Percentiles rank a stretch among this genome's conserved stretches.
Evolutionary conservation across 768 basidiomycete genomes (phyloP).

Genomic region (button mushroom (Agaricus bisporus)): DNA sequence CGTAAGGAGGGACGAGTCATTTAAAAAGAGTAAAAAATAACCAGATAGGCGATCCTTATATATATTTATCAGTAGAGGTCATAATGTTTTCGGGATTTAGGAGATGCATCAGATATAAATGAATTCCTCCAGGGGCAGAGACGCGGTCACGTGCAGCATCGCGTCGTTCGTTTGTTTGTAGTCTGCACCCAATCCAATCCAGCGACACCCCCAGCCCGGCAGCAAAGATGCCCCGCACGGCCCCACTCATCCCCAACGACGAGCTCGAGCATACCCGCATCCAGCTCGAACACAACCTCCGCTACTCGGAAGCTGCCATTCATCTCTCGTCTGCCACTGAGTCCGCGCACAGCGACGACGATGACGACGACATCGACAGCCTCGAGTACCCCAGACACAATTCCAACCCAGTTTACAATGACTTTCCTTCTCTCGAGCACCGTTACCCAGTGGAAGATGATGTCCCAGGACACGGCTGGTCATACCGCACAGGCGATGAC

Average conservation of each 20-base stretch:
- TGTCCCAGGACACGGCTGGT: slow-evolving; percentile 48
- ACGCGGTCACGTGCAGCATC: slow-evolving; percentile 23
- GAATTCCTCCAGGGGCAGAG: neutral
- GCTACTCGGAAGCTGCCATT: slow-evolving; percentile 66
- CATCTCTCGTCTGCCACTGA: slow-evolving; percentile 53
- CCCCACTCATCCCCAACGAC: slow-evolving; percentile 52
- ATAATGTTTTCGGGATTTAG: too few species aligned
- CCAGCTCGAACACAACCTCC: slow-evolving; percentile 73
- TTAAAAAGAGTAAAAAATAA: neutral
- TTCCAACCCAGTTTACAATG: slow-evolving; percentile 47
- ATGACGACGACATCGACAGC: slow-evolving; percentile 35
- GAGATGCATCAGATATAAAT: too few species aligned
- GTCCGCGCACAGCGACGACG: slow-evolving; percentile 17
- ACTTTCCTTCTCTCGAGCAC: slow-evolving; percentile 57
- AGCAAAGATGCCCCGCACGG: slow-evolving; percentile 19
- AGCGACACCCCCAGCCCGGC: slow-evolving; percentile 20
- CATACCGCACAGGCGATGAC: slow-evolving; percentile 49
- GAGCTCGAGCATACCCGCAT: slow-evolving; percentile 72
- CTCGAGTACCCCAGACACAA: slow-evolving; percentile 73
- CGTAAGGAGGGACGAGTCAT: slow-evolving; percentile 44
- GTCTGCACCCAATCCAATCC: slow-evolving; percentile 7
- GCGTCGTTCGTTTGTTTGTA: slow-evolving; percentile 17
- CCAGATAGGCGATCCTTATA: too few species aligned
- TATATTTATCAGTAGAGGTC: too few species aligned
- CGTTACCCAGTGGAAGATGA: slow-evolving; percentile 46